Percentiles rank a stretch among this genome's conserved stretches.
These are phyloP conservation scores for Carex sylvatica DNA, from an alignment of 202 grass and related monocot species.

Conservation along the genomic window DNA sequence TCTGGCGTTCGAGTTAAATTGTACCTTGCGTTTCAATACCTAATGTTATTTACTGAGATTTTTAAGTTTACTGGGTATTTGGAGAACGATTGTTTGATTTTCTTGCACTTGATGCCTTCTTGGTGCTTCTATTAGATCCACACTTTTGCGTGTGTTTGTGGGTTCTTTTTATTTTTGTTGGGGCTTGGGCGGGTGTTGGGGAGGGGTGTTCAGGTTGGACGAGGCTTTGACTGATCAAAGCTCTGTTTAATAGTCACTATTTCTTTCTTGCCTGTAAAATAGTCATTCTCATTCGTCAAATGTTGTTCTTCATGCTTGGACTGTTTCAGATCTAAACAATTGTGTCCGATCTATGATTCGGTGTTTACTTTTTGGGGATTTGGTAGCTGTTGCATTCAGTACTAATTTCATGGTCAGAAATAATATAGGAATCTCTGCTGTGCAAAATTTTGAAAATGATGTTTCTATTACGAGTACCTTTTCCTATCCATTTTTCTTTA, in stretches of 20 bases:
- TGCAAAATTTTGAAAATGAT: not conserved
- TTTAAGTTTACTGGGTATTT: not conserved
- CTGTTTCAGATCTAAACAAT: slow-evolving; percentile 22
- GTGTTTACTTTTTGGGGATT: not conserved
- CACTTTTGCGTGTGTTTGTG: not conserved
- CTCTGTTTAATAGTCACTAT: no score
- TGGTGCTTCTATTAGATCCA: not conserved
- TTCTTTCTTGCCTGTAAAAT: not conserved
- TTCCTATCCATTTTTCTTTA: not conserved
- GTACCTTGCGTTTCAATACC: not conserved
- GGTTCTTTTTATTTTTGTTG: not conserved
- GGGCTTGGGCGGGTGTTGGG: no score
- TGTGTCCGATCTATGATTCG: slow-evolving; percentile 10
- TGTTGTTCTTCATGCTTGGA: not conserved
- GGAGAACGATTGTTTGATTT: not conserved
- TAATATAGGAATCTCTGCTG: no score
- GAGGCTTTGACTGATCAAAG: not conserved
- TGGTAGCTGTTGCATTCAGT: not conserved
- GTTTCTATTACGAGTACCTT: not conserved
- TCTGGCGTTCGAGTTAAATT: not conserved
- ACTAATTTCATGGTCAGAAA: not conserved
- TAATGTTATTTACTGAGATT: not conserved
- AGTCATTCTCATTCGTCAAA: not conserved
- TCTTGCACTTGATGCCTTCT: not conserved
- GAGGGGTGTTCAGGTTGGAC: not conserved